These are phyloP conservation scores for Keqinozyma sinolaborantium DNA, from an alignment of 1,139 yeast species.

Conservation along the genomic window DNA sequence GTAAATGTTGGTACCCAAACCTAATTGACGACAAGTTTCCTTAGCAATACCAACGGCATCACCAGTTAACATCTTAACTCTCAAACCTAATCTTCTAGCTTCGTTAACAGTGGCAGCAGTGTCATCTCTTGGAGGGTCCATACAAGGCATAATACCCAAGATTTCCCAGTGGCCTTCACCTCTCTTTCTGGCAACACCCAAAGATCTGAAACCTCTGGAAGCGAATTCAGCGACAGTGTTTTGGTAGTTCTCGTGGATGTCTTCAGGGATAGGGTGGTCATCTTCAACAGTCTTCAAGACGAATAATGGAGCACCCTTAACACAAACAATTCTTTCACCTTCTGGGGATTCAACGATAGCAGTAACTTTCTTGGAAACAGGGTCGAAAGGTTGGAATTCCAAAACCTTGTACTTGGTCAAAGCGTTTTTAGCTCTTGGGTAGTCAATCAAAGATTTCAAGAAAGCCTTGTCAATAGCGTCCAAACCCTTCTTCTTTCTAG, in stretches of 20 bases:
- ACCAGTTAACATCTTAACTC: constrained; percentile 98
- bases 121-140: constrained; percentile 99
- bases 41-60: constrained; percentile 99
- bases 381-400: constrained; percentile 97
- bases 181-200: constrained; percentile 99
- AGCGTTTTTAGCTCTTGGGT: constrained; percentile 95
- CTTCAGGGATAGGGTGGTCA: constrained; percentile 96
- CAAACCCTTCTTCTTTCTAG: constrained; percentile 98
- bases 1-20: constrained; percentile 94
- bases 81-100: constrained; percentile 90
- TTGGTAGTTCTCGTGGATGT: constrained; percentile 90
- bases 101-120: constrained; percentile 94
- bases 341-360: constrained; percentile 94
- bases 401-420: constrained; percentile 92
- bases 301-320: constrained; percentile 96
- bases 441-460: constrained; percentile 80
- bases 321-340: constrained; percentile 95
- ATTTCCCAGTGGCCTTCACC: constrained; percentile 99
- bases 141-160: constrained; percentile 97
- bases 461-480: constrained; percentile 98
- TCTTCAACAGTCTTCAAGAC: constrained; percentile 94
- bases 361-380: constrained; percentile 95
- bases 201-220: constrained; percentile 97
- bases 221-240: constrained; percentile 97
- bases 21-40: constrained; percentile 97